These are phyloP conservation scores for Schizosaccharomyces cryophilus DNA, from an alignment of 805 yeast species.

Conservation along the genomic window DNA sequence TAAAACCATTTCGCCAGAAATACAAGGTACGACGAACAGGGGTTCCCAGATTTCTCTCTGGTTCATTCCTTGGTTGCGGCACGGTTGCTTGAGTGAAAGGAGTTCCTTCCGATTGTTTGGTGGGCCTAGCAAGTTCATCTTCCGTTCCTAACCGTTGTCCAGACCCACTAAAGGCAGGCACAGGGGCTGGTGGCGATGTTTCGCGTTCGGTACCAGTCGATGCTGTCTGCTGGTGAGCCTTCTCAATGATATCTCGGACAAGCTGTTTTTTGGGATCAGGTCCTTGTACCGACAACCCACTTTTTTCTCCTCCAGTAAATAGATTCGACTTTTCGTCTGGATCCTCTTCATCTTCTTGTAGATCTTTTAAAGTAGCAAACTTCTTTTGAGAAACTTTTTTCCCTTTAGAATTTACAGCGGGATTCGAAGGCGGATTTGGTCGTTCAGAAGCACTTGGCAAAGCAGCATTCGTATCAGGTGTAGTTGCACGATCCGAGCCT, in stretches of 20 bases:
- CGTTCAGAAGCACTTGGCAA: too few relatives aligned
- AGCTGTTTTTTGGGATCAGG: slow-evolving; percentile 10
- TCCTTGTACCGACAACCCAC: slow-evolving; percentile 49
- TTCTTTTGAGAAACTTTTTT: neutral
- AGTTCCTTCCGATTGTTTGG: slow-evolving; percentile 4
- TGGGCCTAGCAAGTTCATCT: slow-evolving; percentile 4
- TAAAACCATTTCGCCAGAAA: slow-evolving; percentile 92
- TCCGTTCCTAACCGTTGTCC: slow-evolving; percentile 9
- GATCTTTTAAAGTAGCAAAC: neutral
- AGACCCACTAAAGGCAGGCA: neutral
- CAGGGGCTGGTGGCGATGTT: neutral
- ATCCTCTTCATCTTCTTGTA: neutral
- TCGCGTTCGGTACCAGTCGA: neutral
- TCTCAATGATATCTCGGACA: slow-evolving; percentile 15
- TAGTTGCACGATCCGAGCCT: too few relatives aligned
- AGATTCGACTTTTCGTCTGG: slow-evolving; percentile 12
- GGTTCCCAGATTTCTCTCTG: slow-evolving; percentile 16
- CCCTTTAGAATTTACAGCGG: neutral
- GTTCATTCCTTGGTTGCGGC: neutral
- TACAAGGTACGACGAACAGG: slow-evolving; percentile 54
- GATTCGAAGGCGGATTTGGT: too few relatives aligned
- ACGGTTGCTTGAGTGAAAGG: slow-evolving; percentile 9
- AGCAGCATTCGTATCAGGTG: neutral
- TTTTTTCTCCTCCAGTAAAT: slow-evolving; percentile 43
- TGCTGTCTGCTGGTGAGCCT: slow-evolving; percentile 12